Conservation (phyloP, 495 filamentous ascomycete species). For the Schizothecium vesticola region DNA sequence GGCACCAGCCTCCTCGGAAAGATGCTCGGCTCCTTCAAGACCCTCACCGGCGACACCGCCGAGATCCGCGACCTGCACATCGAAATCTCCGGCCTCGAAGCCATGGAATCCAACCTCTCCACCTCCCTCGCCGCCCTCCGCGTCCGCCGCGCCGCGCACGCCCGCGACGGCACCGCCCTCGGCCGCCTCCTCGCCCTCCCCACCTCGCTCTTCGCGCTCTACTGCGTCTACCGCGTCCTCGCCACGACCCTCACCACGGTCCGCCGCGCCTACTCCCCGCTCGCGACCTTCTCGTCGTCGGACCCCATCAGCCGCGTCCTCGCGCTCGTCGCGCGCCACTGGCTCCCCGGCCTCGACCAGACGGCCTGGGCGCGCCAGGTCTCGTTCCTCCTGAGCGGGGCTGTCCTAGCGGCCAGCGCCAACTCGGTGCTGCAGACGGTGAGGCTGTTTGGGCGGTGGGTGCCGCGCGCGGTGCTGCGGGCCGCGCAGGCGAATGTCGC, state of each 20-base stretch:
- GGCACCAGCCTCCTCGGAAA: constrained; percentile 58
- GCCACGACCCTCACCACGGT: constrained; percentile 60
- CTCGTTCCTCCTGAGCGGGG: constrained; percentile 68
- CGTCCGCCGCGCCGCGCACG: constrained; percentile 52
- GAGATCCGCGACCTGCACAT: constrained; percentile 61
- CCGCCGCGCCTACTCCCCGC: constrained; percentile 46
- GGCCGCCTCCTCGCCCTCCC: constrained; percentile 55
- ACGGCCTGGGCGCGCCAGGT: constrained; percentile 72
- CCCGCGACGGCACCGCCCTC: constrained; percentile 54
- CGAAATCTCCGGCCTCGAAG: constrained; percentile 73
- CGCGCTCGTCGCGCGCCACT: constrained; percentile 65
- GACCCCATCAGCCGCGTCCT: constrained; percentile 75
- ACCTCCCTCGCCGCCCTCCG: constrained; percentile 55
- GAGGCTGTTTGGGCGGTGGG: constrained; percentile 64
- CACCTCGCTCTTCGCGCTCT: constrained; percentile 63
- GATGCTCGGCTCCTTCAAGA: constrained; percentile 49
- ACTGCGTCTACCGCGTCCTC: constrained; percentile 70
- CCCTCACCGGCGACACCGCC: constrained; percentile 53
- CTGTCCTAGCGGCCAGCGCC: constrained; percentile 72
- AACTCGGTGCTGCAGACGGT: constrained; percentile 72
- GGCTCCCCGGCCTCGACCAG: constrained; percentile 63
- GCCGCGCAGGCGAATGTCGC: constrained; percentile 63
- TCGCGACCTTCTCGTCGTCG: constrained; percentile 57
- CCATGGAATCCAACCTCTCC: constrained; percentile 64
- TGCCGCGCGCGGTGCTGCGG: constrained; percentile 53